Conservation (phyloP, 2,329 filamentous ascomycete species). For the Calonectria ilicicola region DNA sequence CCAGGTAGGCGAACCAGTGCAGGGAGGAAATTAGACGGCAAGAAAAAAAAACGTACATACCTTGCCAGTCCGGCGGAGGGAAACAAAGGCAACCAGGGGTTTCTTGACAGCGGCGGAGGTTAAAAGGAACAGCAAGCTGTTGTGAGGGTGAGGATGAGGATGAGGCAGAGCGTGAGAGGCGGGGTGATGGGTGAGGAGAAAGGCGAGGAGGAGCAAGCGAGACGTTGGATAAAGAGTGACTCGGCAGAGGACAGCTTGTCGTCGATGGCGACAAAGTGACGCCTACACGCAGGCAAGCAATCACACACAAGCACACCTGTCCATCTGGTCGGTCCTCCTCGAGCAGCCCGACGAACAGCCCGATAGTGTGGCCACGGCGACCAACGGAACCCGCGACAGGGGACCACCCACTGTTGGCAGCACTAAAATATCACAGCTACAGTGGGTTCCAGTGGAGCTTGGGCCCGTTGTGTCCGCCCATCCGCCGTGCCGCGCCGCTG, state of each 20-base stretch:
- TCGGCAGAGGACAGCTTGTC: constrained; percentile 20
- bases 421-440: constrained; percentile 20
- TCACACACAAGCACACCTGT: not conserved
- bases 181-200: not conserved
- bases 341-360: no score
- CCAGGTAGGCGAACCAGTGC: constrained; percentile 40
- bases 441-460: constrained; percentile 18
- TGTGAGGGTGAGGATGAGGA: no score
- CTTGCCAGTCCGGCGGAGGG: constrained; percentile 14
- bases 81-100: constrained; percentile 5
- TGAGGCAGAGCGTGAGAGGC: not conserved
- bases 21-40: constrained; percentile 22
- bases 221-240: not conserved
- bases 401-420: constrained; percentile 1
- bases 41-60: constrained; percentile 16
- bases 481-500: not conserved
- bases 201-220: not conserved
- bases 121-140: not conserved
- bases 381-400: not conserved
- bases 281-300: constrained; percentile 2
- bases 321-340: not conserved
- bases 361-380: not conserved
- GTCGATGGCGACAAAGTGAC: constrained; percentile 20
- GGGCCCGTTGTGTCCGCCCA: constrained; percentile 5
- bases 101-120: not conserved